Evolutionary conservation across 495 filamentous ascomycete species (phyloP), one percentile per base, ranked within the genome.

Genomic region (Tuber aestivum): DNA sequence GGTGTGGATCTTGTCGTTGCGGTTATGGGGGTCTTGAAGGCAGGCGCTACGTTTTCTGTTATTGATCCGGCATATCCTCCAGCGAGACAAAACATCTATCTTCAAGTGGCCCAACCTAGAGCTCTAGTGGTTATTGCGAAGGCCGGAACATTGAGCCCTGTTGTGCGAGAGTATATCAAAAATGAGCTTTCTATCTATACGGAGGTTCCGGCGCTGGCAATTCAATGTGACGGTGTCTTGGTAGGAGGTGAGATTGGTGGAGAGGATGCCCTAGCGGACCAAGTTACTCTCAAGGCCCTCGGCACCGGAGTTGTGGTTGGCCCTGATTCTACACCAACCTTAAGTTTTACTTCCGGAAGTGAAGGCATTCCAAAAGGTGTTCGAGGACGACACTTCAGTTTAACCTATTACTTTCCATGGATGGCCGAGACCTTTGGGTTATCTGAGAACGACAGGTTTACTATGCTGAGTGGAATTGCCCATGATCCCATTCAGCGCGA

Each of bases 401-500:
- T 97, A 73, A 89, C 94, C 0, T 92, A 93, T 80, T 99, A 97
- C 84, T 94, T 93, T 81, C 88, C 89, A 23, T 99, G 94, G 95
- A 99, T 99, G 95, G 88, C 91, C 1, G 86, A 95, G 81, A 89
- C 86, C 14, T 97, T 97, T 83, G 84, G 88, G 42, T 88, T 97
- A 21, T 90, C 89, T 0, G 86, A 89, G 8, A 87, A 93, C 72
- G 92, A 93, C 79, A 88, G 89, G 71, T 97, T 97, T 79, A 94
- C 94, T 0, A 92, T 97, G 86, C 86, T 97, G 21, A 90, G 87
- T 65, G 94, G 94, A 41, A 94, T 93, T 71, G 92, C 93, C 1
- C 94, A 97, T 80, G 95, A 98, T 82, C 93, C 94, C 0, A 93
- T 97, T 70, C 94, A 97, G 82, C 84, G 93, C 80, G 95, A 98